Evolutionary conservation across 78 protist species (phyloP).

Genomic region (Planoprotostelium fungivorum): DNA sequence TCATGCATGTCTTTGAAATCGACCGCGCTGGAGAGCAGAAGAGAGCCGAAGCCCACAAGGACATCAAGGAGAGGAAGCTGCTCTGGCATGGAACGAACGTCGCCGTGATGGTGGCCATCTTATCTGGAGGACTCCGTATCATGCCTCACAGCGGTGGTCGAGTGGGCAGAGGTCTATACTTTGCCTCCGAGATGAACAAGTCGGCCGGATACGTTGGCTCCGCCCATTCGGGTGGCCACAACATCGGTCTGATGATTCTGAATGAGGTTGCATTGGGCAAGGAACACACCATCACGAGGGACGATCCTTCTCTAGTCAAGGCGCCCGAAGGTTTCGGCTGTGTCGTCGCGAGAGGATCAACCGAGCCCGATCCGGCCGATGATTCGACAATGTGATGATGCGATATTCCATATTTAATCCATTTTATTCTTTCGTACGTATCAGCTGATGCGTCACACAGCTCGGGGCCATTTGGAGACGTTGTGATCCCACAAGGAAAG

Average conservation of each 20-base stretch:
- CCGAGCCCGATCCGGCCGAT: slow-evolving; percentile 16
- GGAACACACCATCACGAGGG: slow-evolving; percentile 14
- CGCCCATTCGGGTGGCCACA: not conserved
- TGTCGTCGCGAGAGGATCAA: slow-evolving; percentile 17
- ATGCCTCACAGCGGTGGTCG: slow-evolving; percentile 61
- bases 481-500: slow-evolving; percentile 2
- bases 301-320: slow-evolving; percentile 19
- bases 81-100: slow-evolving; percentile 59
- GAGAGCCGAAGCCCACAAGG: slow-evolving; percentile 14
- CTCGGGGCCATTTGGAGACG: not conserved
- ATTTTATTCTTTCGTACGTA: not conserved
- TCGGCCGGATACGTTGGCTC: slow-evolving; percentile 26
- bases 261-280: slow-evolving; percentile 42
- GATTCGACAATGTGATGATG: not conserved
- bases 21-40: slow-evolving; percentile 46
- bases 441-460: not conserved
- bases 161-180: slow-evolving; percentile 39
- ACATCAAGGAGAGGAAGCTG: slow-evolving; percentile 3
- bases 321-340: slow-evolving; percentile 40
- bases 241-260: slow-evolving; percentile 33
- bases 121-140: slow-evolving; percentile 36
- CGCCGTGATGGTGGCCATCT: slow-evolving; percentile 55
- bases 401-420: not conserved
- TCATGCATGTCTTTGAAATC: slow-evolving; percentile 10
- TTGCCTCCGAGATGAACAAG: slow-evolving; percentile 13